Evolutionary conservation across 495 filamentous ascomycete genomes (phyloP), one percentile per base, ranked within the genome.

Genomic region (Aspergillus avenaceus): DNA sequence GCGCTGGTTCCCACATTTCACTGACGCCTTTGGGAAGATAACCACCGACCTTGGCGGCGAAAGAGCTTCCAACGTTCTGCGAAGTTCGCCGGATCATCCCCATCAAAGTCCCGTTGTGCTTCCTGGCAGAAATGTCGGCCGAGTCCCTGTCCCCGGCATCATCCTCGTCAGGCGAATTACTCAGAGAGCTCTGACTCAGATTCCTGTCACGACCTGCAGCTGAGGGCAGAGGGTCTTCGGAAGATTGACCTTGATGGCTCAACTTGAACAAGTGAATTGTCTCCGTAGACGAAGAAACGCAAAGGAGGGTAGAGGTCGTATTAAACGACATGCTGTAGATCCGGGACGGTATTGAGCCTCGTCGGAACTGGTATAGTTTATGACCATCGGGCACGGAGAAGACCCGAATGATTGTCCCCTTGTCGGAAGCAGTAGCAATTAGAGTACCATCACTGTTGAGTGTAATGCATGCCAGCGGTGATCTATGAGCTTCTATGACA

Each of bases 251-350:
- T 49, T 65, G 70, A 9, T 69, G 66, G 32, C 70, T 76, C 36
- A 97, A 73, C 34, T 91, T 89, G 70, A 97, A 98, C 42, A 98
- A 84, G 61, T 98, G 93, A n/a, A 98, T 86, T 11, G 93, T 98
- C 60, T 98, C 95, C 0, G 91, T 92, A 2, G 90, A 90, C 8
- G 92, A 97, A 11, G 92, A 97, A 47, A 97, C 91, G 59, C 90
- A 96, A 28, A 98, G 84, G 2, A 98, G 78, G 6, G 92, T 93
- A 4, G 90, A 95, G 26, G 86, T 91, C 13, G 89, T 80, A 65
- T 98, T 98, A 75, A 97, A 98, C n/a, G 90, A 93, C 93, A 98
- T 97, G 82, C 90, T 95, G 67, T 87, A 96, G 50, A 98, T 97
- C 18, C 87, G 83, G 3, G 90, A 88, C 0, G 93, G 93, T 67